These are phyloP conservation scores for Gillenia trifoliata DNA, from an alignment of 306 rosid genomes.

Conservation along the genomic window DNA sequence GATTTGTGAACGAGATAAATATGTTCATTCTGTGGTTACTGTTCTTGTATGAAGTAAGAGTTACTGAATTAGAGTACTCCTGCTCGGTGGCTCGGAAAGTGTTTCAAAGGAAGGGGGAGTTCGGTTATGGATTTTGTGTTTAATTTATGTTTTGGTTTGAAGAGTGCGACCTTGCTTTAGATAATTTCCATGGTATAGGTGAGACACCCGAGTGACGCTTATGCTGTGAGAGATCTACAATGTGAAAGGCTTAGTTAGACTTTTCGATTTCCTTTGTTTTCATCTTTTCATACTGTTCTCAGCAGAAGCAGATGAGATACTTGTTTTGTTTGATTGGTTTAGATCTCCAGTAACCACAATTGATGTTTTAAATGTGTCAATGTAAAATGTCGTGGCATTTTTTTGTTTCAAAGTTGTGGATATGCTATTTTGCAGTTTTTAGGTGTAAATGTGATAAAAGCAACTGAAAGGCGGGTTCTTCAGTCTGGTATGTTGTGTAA, in stretches of 20 bases:
- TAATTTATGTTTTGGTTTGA: neutral
- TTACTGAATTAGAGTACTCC: neutral
- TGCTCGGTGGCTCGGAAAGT: neutral
- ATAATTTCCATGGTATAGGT: neutral
- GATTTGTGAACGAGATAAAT: neutral
- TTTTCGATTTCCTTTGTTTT: neutral
- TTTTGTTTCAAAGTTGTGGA: neutral
- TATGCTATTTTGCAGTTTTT: slow-evolving; percentile 9
- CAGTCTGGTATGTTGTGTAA: slow-evolving; percentile 13
- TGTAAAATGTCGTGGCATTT: slow-evolving; percentile 2
- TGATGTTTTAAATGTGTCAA: slow-evolving; percentile 4
- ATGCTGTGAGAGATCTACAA: neutral
- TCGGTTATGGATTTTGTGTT: neutral
- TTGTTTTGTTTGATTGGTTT: neutral
- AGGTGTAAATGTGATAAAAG: neutral
- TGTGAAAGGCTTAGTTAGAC: neutral
- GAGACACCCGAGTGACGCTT: neutral
- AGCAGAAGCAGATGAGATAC: slow-evolving; percentile 3
- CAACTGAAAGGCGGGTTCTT: slow-evolving; percentile 10
- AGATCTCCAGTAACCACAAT: neutral
- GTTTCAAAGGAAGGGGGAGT: neutral
- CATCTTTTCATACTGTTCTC: slow-evolving; percentile 8
- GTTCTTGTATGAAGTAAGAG: neutral
- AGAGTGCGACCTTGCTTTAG: slow-evolving; percentile 1
- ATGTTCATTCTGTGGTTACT: neutral